A percentile compares a stretch with the other conserved stretches of the same genome.
Evolutionary conservation across 2,329 filamentous ascomycete species (phyloP).

Genomic region (Graphium sp.): DNA sequence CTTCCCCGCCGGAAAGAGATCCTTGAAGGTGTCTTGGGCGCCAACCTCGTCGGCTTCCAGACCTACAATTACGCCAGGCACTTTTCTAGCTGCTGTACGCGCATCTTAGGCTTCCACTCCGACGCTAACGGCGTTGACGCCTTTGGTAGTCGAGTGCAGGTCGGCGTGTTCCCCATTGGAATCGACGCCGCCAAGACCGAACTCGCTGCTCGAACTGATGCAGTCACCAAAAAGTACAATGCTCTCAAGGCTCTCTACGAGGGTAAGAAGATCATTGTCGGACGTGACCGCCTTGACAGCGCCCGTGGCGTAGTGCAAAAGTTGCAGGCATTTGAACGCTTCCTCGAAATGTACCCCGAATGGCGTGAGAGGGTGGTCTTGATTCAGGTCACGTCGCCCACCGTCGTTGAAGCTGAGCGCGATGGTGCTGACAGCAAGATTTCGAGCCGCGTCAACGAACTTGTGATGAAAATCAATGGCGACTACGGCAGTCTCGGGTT

Average conservation of each 20-base stretch:
- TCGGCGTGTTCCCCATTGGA: conserved; percentile 88
- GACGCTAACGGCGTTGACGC: conserved; percentile 74
- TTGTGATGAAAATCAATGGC: conserved; percentile 85
- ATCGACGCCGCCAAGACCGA: conserved; percentile 77
- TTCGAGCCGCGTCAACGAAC: conserved; percentile 74
- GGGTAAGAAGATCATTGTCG: conserved; percentile 91
- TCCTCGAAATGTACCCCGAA: conserved; percentile 78
- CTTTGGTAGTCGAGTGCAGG: conserved; percentile 74
- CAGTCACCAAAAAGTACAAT: conserved; percentile 54
- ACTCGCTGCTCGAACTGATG: conserved; percentile 52
- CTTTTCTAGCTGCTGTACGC: conserved; percentile 85
- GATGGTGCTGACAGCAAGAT: conserved; percentile 67
- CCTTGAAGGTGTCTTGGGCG: conserved; percentile 72
- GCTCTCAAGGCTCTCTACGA: conserved; percentile 61
- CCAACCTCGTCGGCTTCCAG: conserved; percentile 91
- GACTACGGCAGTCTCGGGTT: conserved; percentile 76
- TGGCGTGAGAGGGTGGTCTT: conserved; percentile 87
- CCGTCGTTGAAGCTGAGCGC: conserved; percentile 60
- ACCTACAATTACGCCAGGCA: conserved; percentile 90
- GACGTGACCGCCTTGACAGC: conserved; percentile 82
- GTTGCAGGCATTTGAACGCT: conserved; percentile 82
- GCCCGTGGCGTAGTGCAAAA: conserved; percentile 92
- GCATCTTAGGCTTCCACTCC: conserved; percentile 79
- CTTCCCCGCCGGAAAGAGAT: conserved; percentile 79
- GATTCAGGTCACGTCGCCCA: conserved; percentile 88